A percentile compares a stretch with the other conserved stretches of the same genome.
phyloP scores from a whole-genome alignment of 169 alveolate genomes.

The Eimeria maxima region DNA sequence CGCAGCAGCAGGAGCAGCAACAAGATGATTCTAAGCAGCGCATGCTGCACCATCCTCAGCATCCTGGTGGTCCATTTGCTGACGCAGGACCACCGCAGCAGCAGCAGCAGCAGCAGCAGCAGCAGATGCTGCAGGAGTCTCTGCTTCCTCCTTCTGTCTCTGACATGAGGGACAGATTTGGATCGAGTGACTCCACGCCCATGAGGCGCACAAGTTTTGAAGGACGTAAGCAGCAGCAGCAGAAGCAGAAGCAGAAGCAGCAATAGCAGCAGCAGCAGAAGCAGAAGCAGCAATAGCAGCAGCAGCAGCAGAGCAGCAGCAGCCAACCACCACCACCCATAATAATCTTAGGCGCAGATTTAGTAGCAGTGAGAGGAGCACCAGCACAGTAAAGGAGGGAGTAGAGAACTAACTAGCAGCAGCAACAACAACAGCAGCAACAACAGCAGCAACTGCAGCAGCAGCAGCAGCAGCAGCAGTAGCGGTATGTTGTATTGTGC shows the following conservation, averaged over 20 bases:
- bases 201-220: slow-evolving; percentile 30
- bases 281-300: too few relatives aligned
- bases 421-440: too few relatives aligned
- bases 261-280: too few relatives aligned
- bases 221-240: slow-evolving; percentile 52
- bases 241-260: not conserved
- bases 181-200: not conserved
- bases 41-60: slow-evolving; percentile 60
- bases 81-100: not conserved
- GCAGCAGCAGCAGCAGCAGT: too few relatives aligned
- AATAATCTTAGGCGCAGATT: not conserved
- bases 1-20: slow-evolving; percentile 53
- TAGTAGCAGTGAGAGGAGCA: too few relatives aligned
- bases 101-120: slow-evolving; percentile 53
- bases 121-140: not conserved
- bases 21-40: slow-evolving; percentile 22
- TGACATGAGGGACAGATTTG: not conserved
- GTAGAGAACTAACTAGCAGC: too few relatives aligned
- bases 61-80: slow-evolving; percentile 5
- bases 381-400: too few relatives aligned
- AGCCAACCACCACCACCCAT: too few relatives aligned
- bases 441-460: too few relatives aligned
- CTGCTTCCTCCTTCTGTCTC: not conserved
- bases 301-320: too few relatives aligned
- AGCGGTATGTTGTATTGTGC: too few relatives aligned